Conservation (phyloP, 2,329 filamentous ascomycete genomes). For the Xylogone sp. region DNA sequence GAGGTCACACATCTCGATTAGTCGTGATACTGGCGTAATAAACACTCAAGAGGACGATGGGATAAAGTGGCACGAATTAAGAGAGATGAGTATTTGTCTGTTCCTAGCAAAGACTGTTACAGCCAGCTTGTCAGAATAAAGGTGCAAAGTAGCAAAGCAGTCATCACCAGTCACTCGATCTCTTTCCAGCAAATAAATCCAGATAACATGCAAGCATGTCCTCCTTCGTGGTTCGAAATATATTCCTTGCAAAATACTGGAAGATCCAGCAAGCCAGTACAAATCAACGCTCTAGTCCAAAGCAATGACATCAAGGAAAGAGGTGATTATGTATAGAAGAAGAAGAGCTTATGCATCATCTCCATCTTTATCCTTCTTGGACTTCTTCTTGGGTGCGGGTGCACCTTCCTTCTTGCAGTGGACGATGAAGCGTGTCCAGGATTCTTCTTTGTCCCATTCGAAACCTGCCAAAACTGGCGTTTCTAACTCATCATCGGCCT, state of each 20-base stretch:
- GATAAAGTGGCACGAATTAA: no score
- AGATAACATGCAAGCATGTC: background rate
- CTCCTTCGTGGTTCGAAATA: background rate
- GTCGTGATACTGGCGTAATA: conserved; percentile 6
- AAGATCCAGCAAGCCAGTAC: background rate
- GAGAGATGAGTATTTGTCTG: conserved; percentile 5
- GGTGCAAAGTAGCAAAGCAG: conserved; percentile 4
- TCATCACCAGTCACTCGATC: background rate
- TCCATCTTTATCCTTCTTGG: conserved; percentile 45
- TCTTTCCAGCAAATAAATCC: background rate
- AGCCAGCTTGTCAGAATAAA: conserved; percentile 2
- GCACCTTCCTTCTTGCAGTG: conserved; percentile 74
- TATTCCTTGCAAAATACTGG: background rate
- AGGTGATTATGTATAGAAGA: background rate
- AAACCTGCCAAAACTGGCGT: conserved; percentile 86
- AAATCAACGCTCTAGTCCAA: background rate
- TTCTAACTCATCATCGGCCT: conserved; percentile 91
- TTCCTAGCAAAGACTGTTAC: conserved; percentile 6
- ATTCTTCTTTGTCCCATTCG: conserved; percentile 94
- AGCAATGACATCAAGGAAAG: conserved; percentile 11
- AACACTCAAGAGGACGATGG: conserved; percentile 6
- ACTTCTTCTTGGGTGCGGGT: conserved; percentile 60
- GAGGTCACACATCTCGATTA: no score
- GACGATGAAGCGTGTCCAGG: conserved; percentile 82
- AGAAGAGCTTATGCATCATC: conserved; percentile 25